Base-by-base conservation (phyloP, 164 flowering plant species). In the Vitis rupestris region DNA sequence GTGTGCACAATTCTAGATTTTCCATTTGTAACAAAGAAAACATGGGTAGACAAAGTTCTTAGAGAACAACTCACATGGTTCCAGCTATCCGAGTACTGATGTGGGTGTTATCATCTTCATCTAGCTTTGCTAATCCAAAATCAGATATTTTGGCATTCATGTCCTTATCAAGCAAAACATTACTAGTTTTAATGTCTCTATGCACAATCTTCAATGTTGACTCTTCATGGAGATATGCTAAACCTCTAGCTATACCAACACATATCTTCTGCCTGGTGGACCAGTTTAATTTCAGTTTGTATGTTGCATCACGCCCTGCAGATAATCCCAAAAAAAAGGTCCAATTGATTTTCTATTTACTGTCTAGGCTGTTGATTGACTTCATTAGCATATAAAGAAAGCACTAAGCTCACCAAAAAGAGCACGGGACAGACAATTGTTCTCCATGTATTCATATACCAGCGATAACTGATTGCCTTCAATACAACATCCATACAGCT, bases 361-460 rank as follows among this genome's bases (percentile, higher is more conserved):
- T 8, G 9, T 23, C 13, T 61, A 52, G 14, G 17, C 9, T 59
- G 51, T 8, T 2, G 2, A 61, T 44, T 31, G 8, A 7, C 50
- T n/a, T 9, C 9, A 50, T 9, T 17, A 30, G 8, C 19, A 10
- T 23, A 63, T 11, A 15, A 17, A 10, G 3, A 50, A 63, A 54
- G 51, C 23, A 62, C 7, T 9, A 49, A 70, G 31, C 83, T 76
- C 68, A 86, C 90, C 87, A 60, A 88, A 86, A 23, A 88, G 82
- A 44, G 88, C 86, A 50, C 88, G 91, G 9, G 97, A 79, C 37
- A 91, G 77, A 67, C 91, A 81, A 64, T 89, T 91, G 61, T 91
- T 88, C 76, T 89, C 92, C 97, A 91, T 84, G 82, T 86, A 86
- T 76, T 91, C 97, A 62, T 91, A 91, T 8, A 91, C 37, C 14